Percentiles rank a stretch among this genome's conserved stretches.
These are phyloP conservation scores for Sophora flavescens DNA, from an alignment of 306 rosid species.

Conservation along the genomic window DNA sequence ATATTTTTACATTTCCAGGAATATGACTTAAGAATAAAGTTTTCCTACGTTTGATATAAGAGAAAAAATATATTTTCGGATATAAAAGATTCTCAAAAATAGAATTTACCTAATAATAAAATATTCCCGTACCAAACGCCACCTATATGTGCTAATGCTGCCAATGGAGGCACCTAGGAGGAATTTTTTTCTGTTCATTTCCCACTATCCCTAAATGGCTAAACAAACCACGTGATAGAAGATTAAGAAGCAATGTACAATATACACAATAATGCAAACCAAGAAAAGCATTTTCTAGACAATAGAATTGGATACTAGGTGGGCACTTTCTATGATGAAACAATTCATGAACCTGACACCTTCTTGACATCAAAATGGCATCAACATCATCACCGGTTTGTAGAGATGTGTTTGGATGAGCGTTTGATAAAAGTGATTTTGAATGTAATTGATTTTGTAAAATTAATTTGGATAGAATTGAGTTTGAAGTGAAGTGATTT, in stretches of 20 bases:
- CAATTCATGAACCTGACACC: conserved; percentile 35
- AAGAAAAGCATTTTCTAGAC: conserved; percentile 16
- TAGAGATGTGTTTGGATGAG: no score
- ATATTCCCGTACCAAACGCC: no score
- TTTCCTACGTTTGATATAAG: no score
- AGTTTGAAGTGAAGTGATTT: no score
- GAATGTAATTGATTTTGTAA: no score
- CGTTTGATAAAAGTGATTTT: no score
- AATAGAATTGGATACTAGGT: conserved; percentile 32
- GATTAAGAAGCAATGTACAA: conserved; percentile 14
- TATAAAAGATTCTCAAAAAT: no score
- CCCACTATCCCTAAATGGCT: conserved; percentile 22
- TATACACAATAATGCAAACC: conserved; percentile 23
- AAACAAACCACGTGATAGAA: conserved; percentile 47
- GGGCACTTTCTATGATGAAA: conserved; percentile 30
- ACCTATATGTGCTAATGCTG: conserved; percentile 1
- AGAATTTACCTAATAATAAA: no score
- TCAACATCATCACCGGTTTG: conserved; percentile 35
- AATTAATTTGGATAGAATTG: no score
- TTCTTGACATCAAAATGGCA: conserved; percentile 20
- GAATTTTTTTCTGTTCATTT: conserved; percentile 22
- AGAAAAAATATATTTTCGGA: no score
- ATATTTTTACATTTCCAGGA: no score
- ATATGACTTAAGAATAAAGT: no score
- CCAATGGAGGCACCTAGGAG: not conserved